Base-by-base conservation (phyloP, 2,329 filamentous ascomycete genomes). In the Pseudogymnoascus sp. region DNA sequence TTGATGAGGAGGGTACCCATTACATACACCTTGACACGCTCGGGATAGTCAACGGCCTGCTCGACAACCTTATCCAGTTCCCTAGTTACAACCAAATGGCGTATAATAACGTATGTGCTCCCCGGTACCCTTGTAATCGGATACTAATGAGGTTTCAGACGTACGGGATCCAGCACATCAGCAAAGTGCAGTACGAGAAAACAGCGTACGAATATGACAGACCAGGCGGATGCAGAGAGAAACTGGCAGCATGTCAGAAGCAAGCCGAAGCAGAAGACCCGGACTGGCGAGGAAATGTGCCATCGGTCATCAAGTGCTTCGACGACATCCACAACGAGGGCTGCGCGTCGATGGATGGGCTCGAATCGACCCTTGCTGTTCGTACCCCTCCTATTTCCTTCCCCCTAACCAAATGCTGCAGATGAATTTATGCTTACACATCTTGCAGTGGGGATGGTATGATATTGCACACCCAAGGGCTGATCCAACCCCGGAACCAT, bases 41-140 rank as follows among this genome's bases (percentile, higher is more conserved):
- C 0, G 87, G 87, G 23, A 87, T 91, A 64, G 77, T 89, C 64
- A 89, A 90, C 70, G 88, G 87, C 11, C 82, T 85, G 63, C 75
- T 90, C 29, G 89, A 91, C 68, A 77, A 80, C 65, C 69, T 83
- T 15, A 77, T 83, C 1, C 83, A 89, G 72, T 75, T 77, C 26
- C 19, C 50, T 17, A 56, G 53, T 19, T 70, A 68, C 46, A 40
- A 61, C 42, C 61, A 69, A 35, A 66, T 67, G 61, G 68, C 68
- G 9, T 68, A 68, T 59, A 69, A 71, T 38, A 69, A 69, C 67
- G 77, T 82, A 0, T 92, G 89, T 70, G 13, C 15, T 53, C 7
- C 23, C 1, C 19, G 23, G 23, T 3, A 15, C 3, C 6, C 11
- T 53, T 31, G 10, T 17, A 3, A 5, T 29, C 15, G 7, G 1